phyloP scores from a whole-genome alignment of 306 rosid genomes.

The Castanospermum australe region DNA sequence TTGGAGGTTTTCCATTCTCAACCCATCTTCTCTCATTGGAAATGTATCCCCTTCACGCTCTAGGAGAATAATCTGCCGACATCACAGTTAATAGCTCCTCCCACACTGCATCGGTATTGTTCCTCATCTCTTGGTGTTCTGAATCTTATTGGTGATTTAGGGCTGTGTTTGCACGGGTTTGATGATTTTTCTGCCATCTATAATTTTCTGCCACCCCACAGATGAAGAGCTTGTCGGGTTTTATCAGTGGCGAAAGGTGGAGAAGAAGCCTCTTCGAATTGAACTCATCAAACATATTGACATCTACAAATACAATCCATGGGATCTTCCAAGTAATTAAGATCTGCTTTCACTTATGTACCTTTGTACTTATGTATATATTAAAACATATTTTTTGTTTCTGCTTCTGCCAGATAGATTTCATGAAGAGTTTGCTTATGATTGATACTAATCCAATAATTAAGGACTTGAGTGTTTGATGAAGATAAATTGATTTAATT shows the following conservation, averaged over 20 bases:
- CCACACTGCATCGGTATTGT: too few relatives aligned
- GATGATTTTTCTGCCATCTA: too few relatives aligned
- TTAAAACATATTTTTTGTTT: too few relatives aligned
- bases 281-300: constrained; percentile 90
- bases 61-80: too few relatives aligned
- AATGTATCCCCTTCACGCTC: too few relatives aligned
- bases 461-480: neutral
- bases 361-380: neutral
- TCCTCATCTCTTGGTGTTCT: too few relatives aligned
- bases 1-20: too few relatives aligned
- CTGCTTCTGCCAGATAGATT: neutral
- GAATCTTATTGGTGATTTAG: too few relatives aligned
- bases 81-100: too few relatives aligned
- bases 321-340: constrained; percentile 99
- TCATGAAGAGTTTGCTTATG: neutral
- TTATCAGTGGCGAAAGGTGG: constrained; percentile 68
- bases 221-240: constrained; percentile 94
- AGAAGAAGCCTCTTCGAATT: constrained; percentile 60
- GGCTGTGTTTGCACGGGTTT: too few relatives aligned
- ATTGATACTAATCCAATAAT: neutral
- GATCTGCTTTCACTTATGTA: constrained; percentile 12
- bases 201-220: constrained; percentile 90
- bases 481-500: neutral
- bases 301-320: constrained; percentile 90
- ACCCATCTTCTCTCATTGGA: too few relatives aligned